Conservation (phyloP, 2,329 filamentous ascomycete species). For the Polychaeton citri region DNA sequence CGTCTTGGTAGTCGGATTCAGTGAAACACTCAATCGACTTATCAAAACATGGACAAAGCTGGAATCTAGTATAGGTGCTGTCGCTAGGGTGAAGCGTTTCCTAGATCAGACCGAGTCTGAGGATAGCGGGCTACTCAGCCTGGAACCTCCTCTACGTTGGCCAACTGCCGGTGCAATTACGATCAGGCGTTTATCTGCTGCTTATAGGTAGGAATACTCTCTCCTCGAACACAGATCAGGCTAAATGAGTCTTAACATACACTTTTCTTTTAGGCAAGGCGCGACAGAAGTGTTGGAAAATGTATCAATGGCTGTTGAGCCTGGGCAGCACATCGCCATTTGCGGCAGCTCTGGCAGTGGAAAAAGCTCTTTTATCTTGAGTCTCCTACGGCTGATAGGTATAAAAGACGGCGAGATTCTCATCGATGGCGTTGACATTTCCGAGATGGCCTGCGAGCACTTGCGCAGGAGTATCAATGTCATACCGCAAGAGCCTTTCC, state of each 20-base stretch:
- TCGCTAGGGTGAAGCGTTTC: not conserved
- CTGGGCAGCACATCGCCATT: not conserved
- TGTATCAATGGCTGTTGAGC: not conserved
- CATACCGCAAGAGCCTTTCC: not conserved
- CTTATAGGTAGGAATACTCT: not conserved
- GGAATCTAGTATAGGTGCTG: conserved; percentile 1
- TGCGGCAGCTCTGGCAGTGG: conserved; percentile 2
- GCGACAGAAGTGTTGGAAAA: not conserved
- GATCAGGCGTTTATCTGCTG: not conserved
- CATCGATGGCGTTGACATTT: not conserved
- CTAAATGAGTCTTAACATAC: not conserved
- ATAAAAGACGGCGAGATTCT: not conserved
- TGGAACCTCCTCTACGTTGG: too few species aligned
- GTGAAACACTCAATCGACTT: not conserved
- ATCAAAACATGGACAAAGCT: not conserved
- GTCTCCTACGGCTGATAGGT: not conserved
- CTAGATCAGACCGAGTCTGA: not conserved
- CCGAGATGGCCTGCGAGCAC: not conserved
- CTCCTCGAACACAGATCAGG: not conserved
- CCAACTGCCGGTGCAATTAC: not conserved
- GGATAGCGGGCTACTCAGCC: too few species aligned
- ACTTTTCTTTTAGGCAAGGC: not conserved
- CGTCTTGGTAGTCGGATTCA: conserved; percentile 1
- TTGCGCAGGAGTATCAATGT: not conserved
- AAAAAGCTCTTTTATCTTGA: not conserved